Conservation (phyloP, 305 asterid species). For the Rubia peregrina region DNA sequence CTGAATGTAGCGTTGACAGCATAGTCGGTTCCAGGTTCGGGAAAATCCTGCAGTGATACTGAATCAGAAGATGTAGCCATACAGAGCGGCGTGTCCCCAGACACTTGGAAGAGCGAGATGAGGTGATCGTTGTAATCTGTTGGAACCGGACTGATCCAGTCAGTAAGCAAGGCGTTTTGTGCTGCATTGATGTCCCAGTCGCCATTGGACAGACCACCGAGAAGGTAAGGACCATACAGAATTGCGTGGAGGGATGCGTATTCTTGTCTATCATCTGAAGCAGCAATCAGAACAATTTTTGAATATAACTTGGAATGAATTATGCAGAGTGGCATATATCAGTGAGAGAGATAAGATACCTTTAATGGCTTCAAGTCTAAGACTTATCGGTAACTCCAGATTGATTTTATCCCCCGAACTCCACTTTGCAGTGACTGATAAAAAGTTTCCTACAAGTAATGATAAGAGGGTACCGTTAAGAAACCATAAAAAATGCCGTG, state of each 20-base stretch:
- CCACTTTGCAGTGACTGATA: conserved; percentile 43
- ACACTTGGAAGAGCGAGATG: conserved; percentile 50
- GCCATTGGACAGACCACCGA: conserved; percentile 56
- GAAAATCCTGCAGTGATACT: conserved; percentile 32
- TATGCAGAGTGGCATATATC: background rate
- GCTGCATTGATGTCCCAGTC: conserved; percentile 57
- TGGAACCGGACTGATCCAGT: conserved; percentile 62
- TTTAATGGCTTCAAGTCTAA: conserved; percentile 50
- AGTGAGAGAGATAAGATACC: conserved; percentile 28
- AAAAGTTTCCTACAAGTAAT: conserved; percentile 10
- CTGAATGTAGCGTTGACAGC: conserved; percentile 54
- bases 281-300: conserved; percentile 13
- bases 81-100: conserved; percentile 21
- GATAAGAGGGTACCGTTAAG: background rate
- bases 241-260: conserved; percentile 58
- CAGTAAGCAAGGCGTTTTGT: conserved; percentile 31
- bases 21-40: conserved; percentile 46
- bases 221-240: conserved; percentile 83
- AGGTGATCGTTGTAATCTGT: conserved; percentile 39
- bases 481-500: background rate
- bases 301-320: conserved; percentile 4
- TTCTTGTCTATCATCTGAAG: conserved; percentile 60
- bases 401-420: conserved; percentile 46
- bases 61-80: conserved; percentile 34
- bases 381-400: conserved; percentile 34